These are phyloP conservation scores for Eucommia ulmoides DNA, from an alignment of 257 asterid species.

Conservation along the genomic window DNA sequence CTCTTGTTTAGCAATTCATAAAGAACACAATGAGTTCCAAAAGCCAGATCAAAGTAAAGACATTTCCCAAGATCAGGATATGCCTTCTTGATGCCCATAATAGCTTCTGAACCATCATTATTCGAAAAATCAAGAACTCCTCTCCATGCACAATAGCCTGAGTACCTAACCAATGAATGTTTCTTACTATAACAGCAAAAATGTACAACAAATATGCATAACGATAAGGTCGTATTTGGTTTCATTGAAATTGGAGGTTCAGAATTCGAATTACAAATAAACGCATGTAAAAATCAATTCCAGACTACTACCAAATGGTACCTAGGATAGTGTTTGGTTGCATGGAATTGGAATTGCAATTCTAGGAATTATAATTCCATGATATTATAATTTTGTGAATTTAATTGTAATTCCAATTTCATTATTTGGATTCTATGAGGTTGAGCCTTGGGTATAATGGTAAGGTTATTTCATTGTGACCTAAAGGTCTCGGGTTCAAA, in stretches of 20 bases:
- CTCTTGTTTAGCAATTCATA: slow-evolving; percentile 58
- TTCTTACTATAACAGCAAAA: slow-evolving; percentile 7
- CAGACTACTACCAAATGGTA: too few relatives aligned
- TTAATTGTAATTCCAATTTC: too few relatives aligned
- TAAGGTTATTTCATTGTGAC: too few relatives aligned
- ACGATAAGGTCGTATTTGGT: background rate
- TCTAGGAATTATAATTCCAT: too few relatives aligned
- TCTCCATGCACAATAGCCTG: slow-evolving; percentile 97
- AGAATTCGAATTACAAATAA: too few relatives aligned
- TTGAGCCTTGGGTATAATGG: too few relatives aligned
- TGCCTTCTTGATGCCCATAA: slow-evolving; percentile 42
- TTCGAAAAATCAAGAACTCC: slow-evolving; percentile 64
- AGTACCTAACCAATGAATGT: slow-evolving; percentile 37
- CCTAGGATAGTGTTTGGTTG: too few relatives aligned
- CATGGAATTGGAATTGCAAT: too few relatives aligned
- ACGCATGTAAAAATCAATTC: too few relatives aligned
- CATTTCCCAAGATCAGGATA: slow-evolving; percentile 79
- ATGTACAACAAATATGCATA: background rate
- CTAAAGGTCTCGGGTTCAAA: too few relatives aligned
- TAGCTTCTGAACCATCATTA: slow-evolving; percentile 38
- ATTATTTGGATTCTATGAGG: too few relatives aligned
- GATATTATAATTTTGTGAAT: too few relatives aligned
- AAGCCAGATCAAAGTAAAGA: slow-evolving; percentile 54
- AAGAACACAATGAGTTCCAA: slow-evolving; percentile 44
- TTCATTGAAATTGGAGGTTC: background rate